Conservation (phyloP, 495 filamentous ascomycete genomes). For the Penicillium soppii region DNA sequence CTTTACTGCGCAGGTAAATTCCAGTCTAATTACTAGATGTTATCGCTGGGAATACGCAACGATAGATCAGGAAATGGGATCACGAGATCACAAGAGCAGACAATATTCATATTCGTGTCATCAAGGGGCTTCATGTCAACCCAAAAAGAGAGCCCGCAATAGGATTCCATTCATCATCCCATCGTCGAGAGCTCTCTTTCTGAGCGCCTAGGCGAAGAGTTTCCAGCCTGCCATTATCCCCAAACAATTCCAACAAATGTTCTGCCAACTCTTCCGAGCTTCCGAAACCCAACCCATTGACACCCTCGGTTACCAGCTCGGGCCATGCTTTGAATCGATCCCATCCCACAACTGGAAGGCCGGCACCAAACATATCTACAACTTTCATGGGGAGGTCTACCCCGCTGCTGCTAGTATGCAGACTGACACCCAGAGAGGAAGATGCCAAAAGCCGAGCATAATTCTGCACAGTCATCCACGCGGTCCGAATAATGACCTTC, state of each 20-base stretch:
- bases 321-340: constrained; percentile 77
- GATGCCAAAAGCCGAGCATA: constrained; percentile 85
- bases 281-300: constrained; percentile 80
- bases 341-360: constrained; percentile 88
- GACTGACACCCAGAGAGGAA: constrained; percentile 85
- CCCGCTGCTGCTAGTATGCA: constrained; percentile 90
- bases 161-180: constrained; percentile 93
- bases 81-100: no score
- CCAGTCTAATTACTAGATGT: constrained; percentile 13
- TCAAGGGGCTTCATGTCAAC: constrained; percentile 30
- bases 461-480: constrained; percentile 78
- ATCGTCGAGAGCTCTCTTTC: constrained; percentile 73
- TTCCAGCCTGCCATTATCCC: constrained; percentile 52
- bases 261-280: constrained; percentile 59
- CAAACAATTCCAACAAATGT: constrained; percentile 62
- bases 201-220: constrained; percentile 68
- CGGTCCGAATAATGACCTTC: constrained; percentile 70
- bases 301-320: constrained; percentile 81
- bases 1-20: constrained; percentile 57
- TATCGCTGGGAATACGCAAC: neutral
- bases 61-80: neutral
- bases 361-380: constrained; percentile 96
- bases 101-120: neutral
- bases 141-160: constrained; percentile 72
- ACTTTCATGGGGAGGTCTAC: constrained; percentile 99